Conservation (phyloP, 2,329 filamentous ascomycete species). For the Phialemoniopsis sp. region DNA sequence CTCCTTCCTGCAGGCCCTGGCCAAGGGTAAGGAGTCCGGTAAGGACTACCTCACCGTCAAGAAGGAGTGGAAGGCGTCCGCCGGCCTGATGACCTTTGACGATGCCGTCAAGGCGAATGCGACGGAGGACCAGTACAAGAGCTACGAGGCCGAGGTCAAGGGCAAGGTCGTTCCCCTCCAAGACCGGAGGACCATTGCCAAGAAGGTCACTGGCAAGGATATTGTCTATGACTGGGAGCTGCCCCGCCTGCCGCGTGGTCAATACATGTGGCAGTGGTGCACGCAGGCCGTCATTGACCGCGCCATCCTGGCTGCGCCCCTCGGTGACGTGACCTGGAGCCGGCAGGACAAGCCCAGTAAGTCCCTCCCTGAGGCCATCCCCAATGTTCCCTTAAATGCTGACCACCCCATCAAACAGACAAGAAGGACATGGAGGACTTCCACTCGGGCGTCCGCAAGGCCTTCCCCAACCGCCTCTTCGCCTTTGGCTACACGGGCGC, state of each 20-base stretch:
- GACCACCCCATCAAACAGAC: constrained; percentile 1
- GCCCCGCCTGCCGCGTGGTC: constrained; percentile 90
- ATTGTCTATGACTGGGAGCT: constrained; percentile 94
- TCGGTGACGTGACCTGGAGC: constrained; percentile 93
- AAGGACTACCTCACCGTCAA: constrained; percentile 84
- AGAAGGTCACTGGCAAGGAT: constrained; percentile 70
- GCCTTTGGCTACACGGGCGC: constrained; percentile 30
- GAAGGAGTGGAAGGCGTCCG: constrained; percentile 78
- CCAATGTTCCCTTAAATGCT: too few species aligned
- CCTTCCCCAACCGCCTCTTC: constrained; percentile 25
- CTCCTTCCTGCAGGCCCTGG: constrained; percentile 86
- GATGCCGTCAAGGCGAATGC: constrained; percentile 78
- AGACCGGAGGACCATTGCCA: constrained; percentile 78
- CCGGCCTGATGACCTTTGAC: constrained; percentile 81
- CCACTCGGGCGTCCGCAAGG: constrained; percentile 23
- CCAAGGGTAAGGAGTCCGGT: constrained; percentile 76
- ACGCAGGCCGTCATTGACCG: constrained; percentile 89
- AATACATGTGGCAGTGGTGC: constrained; percentile 87
- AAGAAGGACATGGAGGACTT: constrained; percentile 28
- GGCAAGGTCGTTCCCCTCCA: constrained; percentile 70
- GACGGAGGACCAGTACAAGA: constrained; percentile 60
- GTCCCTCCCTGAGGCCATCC: too few species aligned
- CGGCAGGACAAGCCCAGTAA: constrained; percentile 21
- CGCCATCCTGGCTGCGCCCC: constrained; percentile 86
- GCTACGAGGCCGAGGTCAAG: constrained; percentile 65